These are phyloP conservation scores for Claviceps citrina DNA, from an alignment of 2,329 filamentous ascomycete genomes.

Conservation along the genomic window DNA sequence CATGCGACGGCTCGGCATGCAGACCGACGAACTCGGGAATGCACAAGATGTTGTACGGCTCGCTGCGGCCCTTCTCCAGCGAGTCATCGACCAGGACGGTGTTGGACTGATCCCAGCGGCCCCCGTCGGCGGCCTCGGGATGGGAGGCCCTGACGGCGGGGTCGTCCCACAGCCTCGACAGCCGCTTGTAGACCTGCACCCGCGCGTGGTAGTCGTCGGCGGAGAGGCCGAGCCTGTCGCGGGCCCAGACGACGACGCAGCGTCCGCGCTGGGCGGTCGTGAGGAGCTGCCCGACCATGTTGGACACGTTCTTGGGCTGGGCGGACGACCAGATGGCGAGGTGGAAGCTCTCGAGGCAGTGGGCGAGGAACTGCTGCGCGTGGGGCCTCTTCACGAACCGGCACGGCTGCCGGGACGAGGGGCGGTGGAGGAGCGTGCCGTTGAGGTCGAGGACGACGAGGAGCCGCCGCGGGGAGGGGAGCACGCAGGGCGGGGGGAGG, in stretches of 20 bases:
- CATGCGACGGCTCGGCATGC: slow-evolving; percentile 21
- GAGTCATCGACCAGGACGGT: slow-evolving; percentile 86
- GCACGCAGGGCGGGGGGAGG: slow-evolving; percentile 23
- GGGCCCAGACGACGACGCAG: slow-evolving; percentile 60
- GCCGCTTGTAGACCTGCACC: slow-evolving; percentile 80
- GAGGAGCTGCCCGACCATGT: slow-evolving; percentile 53
- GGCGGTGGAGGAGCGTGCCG: slow-evolving; percentile 70
- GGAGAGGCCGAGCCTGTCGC: slow-evolving; percentile 59
- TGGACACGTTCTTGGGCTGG: slow-evolving; percentile 51
- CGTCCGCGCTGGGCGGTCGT: slow-evolving; percentile 31
- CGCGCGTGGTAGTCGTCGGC: slow-evolving; percentile 48
- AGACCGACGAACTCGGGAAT: slow-evolving; percentile 60
- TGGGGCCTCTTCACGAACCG: slow-evolving; percentile 52
- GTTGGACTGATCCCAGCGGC: slow-evolving; percentile 63
- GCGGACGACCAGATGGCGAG: slow-evolving; percentile 91
- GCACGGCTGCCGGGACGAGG: slow-evolving; percentile 29
- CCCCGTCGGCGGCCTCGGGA: slow-evolving; percentile 24
- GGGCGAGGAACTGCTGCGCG: slow-evolving; percentile 52
- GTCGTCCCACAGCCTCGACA: slow-evolving; percentile 56
- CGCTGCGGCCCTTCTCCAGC: slow-evolving; percentile 58
- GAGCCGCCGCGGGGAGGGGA: slow-evolving; percentile 41
- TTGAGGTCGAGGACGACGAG: slow-evolving; percentile 87
- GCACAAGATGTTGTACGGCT: slow-evolving; percentile 70
- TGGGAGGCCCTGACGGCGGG: slow-evolving; percentile 26
- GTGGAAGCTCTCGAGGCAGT: slow-evolving; percentile 57